These are phyloP conservation scores for Endocladia muricata DNA, from an alignment of 31 red algal species.

Conservation along the genomic window DNA sequence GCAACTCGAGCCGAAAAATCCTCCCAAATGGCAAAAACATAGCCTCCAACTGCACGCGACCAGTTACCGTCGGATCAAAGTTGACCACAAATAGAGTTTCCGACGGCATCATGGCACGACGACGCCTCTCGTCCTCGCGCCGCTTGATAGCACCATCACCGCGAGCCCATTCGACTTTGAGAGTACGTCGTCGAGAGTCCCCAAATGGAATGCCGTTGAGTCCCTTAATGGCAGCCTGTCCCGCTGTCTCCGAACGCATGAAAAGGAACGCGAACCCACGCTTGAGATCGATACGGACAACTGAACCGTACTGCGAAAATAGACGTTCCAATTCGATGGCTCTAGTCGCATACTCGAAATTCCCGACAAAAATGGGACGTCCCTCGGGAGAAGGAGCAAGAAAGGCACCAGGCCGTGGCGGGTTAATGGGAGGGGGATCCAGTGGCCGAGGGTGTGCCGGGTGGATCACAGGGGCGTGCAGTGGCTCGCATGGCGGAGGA, in stretches of 20 bases:
- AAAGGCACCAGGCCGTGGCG: neutral
- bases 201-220: slow-evolving; percentile 26
- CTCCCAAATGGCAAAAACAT: slow-evolving; percentile 47
- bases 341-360: slow-evolving; percentile 54
- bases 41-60: slow-evolving; percentile 5
- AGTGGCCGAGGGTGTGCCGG: no score
- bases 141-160: slow-evolving; percentile 64
- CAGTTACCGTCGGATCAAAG: slow-evolving; percentile 59
- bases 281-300: slow-evolving; percentile 55
- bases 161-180: slow-evolving; percentile 65
- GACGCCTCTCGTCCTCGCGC: slow-evolving; percentile 59
- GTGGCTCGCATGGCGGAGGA: no score
- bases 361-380: slow-evolving; percentile 65
- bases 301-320: slow-evolving; percentile 48
- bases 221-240: slow-evolving; percentile 18
- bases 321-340: slow-evolving; percentile 27
- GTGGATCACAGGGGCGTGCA: no score
- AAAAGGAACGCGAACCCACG: slow-evolving; percentile 69
- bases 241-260: slow-evolving; percentile 22
- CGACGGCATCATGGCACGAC: neutral
- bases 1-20: slow-evolving; percentile 57
- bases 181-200: slow-evolving; percentile 29
- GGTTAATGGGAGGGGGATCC: no score
- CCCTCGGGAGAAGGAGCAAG: neutral
- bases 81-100: slow-evolving; percentile 77